These are phyloP conservation scores for Peltaster fructicola DNA, from an alignment of 2,329 filamentous ascomycete species.

Conservation along the genomic window DNA sequence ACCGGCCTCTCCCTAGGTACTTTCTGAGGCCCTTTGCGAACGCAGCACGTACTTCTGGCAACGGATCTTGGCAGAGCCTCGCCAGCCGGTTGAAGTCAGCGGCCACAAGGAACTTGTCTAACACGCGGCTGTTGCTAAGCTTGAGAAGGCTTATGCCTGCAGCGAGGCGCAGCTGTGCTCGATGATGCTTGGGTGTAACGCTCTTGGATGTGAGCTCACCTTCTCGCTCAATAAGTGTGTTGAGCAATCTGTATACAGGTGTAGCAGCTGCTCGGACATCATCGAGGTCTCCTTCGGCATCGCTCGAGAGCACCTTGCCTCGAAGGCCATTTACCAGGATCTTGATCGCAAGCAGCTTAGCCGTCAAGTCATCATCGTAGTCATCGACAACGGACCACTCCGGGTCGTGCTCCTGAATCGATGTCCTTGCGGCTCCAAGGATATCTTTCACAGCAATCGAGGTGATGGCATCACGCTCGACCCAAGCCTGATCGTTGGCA, in stretches of 20 bases:
- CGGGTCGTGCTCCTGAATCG: constrained; percentile 33
- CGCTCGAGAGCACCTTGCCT: constrained; percentile 25
- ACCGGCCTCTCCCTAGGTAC: constrained; percentile 56
- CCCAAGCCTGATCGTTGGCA: constrained; percentile 48
- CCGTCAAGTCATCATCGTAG: constrained; percentile 62
- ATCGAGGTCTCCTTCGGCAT: constrained; percentile 19
- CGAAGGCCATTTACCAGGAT: constrained; percentile 74
- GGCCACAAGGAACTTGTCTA: constrained; percentile 59
- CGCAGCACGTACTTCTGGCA: constrained; percentile 53
- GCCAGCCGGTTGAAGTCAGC: constrained; percentile 67
- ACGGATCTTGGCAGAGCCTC: constrained; percentile 61
- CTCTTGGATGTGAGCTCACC: constrained; percentile 70
- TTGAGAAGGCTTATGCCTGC: constrained; percentile 70
- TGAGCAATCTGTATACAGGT: constrained; percentile 62
- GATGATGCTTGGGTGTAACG: constrained; percentile 61
- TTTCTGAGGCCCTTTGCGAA: constrained; percentile 84
- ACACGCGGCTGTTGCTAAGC: constrained; percentile 56
- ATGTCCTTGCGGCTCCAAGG: constrained; percentile 41
- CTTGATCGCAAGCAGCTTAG: constrained; percentile 70
- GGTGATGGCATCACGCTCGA: constrained; percentile 58
- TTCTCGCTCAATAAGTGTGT: constrained; percentile 53
- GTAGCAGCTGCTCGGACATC: constrained; percentile 35
- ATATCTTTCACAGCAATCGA: constrained; percentile 61
- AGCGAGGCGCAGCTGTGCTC: constrained; percentile 60
- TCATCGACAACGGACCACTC: constrained; percentile 34